Conservation (phyloP, 192 early-diverging fungal species). For the Allomyces javanicus region DNA sequence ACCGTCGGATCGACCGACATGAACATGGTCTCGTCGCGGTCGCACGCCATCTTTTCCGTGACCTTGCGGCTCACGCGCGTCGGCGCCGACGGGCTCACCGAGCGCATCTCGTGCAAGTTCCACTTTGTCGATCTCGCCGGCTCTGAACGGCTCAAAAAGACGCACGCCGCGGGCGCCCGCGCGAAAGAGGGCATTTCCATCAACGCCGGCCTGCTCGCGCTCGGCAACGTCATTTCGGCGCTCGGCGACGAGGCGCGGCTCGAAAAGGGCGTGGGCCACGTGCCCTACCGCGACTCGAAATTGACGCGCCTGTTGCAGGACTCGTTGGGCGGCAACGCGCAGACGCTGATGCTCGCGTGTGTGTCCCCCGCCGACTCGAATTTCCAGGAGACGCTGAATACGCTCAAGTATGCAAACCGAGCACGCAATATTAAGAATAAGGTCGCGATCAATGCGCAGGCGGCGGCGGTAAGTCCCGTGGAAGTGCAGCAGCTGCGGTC, state of each 20-base stretch:
- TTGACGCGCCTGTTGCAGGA: conserved; percentile 94
- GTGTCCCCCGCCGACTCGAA: conserved; percentile 72
- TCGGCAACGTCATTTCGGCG: conserved; percentile 95
- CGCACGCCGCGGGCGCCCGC: conserved; percentile 75
- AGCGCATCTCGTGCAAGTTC: conserved; percentile 60
- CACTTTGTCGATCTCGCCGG: conserved; percentile 99
- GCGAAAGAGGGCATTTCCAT: conserved; percentile 93
- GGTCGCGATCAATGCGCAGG: conserved; percentile 58
- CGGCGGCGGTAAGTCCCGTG: conserved; percentile 17
- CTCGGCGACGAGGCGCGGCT: conserved; percentile 45
- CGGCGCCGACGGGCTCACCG: too few relatives aligned
- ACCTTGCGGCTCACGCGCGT: conserved; percentile 35
- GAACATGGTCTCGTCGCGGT: conserved; percentile 86
- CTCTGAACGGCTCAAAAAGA: conserved; percentile 83
- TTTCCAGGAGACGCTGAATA: conserved; percentile 79
- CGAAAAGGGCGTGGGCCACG: conserved; percentile 23
- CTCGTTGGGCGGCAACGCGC: conserved; percentile 81
- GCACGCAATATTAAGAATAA: conserved; percentile 90
- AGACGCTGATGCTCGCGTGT: conserved; percentile 90
- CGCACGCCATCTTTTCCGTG: conserved; percentile 92
- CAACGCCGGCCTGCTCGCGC: conserved; percentile 81
- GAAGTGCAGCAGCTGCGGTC: conserved; percentile 3
- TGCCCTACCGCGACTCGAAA: conserved; percentile 95
- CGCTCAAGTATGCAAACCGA: conserved; percentile 85
- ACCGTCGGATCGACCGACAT: conserved; percentile 90